Conservation (phyloP, 805 yeast species). For the Starmerella sp. region DNA sequence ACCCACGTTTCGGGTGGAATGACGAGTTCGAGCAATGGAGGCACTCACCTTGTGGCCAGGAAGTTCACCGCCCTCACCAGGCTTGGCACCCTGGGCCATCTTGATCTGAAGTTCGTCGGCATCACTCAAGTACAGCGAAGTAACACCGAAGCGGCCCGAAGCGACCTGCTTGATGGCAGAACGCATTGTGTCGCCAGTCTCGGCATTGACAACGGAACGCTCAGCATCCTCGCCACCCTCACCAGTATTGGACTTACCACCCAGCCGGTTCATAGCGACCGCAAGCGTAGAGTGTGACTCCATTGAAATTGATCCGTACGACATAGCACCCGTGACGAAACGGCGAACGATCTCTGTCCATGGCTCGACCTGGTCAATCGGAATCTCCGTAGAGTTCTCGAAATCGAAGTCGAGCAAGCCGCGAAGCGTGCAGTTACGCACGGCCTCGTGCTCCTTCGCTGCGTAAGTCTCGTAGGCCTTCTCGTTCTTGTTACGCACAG, state of each 20-base stretch:
- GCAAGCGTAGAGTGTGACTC: slow-evolving; percentile 97
- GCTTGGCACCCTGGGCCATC: slow-evolving; percentile 99
- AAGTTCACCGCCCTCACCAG: slow-evolving; percentile 99
- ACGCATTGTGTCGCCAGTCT: slow-evolving; percentile 94
- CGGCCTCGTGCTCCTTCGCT: slow-evolving; percentile 82
- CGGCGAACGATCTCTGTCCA: slow-evolving; percentile 98
- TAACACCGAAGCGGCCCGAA: slow-evolving; percentile 95
- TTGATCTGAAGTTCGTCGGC: slow-evolving; percentile 96
- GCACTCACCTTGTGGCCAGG: slow-evolving; percentile 88
- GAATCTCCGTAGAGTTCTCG: slow-evolving; percentile 59
- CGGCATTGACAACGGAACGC: slow-evolving; percentile 56
- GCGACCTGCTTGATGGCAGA: slow-evolving; percentile 98
- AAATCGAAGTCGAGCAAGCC: slow-evolving; percentile 88
- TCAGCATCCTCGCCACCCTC: slow-evolving; percentile 99
- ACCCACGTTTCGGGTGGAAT: slow-evolving; percentile 94
- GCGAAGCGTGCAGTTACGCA: slow-evolving; percentile 83
- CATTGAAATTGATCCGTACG: slow-evolving; percentile 96
- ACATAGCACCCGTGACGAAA: slow-evolving; percentile 99
- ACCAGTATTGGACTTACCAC: slow-evolving; percentile 97
- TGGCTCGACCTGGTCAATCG: slow-evolving; percentile 96
- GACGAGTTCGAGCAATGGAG: slow-evolving; percentile 87
- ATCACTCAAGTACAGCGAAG: slow-evolving; percentile 85
- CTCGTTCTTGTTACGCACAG: slow-evolving; percentile 95
- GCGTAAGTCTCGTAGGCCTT: slow-evolving; percentile 83
- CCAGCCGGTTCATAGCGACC: slow-evolving; percentile 95